Conservation (phyloP, 1,139 yeast species). For the Suhomyces maxii region DNA sequence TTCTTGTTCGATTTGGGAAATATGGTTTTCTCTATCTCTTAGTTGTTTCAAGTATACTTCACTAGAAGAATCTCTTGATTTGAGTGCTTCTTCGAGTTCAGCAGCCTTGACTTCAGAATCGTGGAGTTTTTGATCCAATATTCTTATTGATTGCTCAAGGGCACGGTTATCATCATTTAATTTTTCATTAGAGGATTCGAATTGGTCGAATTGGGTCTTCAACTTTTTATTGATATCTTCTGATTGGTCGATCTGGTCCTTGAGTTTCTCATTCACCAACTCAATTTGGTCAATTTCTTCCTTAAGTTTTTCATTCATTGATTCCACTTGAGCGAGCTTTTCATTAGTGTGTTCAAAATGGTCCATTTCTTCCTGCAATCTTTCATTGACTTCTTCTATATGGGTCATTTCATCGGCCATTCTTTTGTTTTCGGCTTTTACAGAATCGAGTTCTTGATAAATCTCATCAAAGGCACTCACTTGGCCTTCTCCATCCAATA, state of each 20-base stretch:
- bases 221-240: constrained; percentile 1
- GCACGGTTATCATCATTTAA: background rate
- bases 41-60: background rate
- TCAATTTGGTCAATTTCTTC: constrained; percentile 13
- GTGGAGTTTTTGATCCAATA: background rate
- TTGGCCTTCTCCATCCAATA: constrained; percentile 1
- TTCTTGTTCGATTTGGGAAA: background rate
- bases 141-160: background rate
- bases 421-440: background rate
- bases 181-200: constrained; percentile 1
- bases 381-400: constrained; percentile 10
- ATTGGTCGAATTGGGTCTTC: constrained; percentile 1
- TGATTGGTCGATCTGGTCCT: constrained; percentile 4
- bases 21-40: background rate
- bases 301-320: constrained; percentile 8
- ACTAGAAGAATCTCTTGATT: background rate
- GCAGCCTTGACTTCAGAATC: background rate
- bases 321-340: constrained; percentile 4
- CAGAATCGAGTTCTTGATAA: background rate
- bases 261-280: constrained; percentile 8
- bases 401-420: background rate
- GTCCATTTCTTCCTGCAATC: constrained; percentile 12
- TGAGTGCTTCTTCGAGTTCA: constrained; percentile 1
- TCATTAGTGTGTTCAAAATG: constrained; percentile 6
- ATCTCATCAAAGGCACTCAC: background rate